A percentile compares a stretch with the other conserved stretches of the same genome.
These are phyloP conservation scores for Calonectria hongkongensis DNA, from an alignment of 2,329 filamentous ascomycete species.

Conservation along the genomic window DNA sequence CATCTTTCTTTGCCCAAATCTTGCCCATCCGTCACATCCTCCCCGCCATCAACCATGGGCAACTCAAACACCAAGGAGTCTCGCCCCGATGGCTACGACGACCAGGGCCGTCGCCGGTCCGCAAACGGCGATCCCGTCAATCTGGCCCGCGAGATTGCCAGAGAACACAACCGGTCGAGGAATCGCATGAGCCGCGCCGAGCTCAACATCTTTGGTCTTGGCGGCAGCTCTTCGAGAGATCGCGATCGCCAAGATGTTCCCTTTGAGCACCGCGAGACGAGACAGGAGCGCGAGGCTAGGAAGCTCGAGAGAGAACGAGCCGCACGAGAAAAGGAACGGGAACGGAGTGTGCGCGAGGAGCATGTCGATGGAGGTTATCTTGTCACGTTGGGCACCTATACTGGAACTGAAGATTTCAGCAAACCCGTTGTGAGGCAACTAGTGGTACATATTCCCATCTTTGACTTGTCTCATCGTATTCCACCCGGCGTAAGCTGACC, in stretches of 20 bases:
- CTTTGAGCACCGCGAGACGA: slow-evolving; percentile 86
- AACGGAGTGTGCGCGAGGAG: slow-evolving; percentile 92
- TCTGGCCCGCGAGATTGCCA: slow-evolving; percentile 50
- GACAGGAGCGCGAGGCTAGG: slow-evolving; percentile 91
- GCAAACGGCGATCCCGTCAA: slow-evolving; percentile 46
- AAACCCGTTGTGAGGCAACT: slow-evolving; percentile 91
- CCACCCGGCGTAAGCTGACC: slow-evolving; percentile 43
- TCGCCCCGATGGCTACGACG: slow-evolving; percentile 56
- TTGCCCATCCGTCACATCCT: slow-evolving; percentile 32
- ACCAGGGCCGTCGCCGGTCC: slow-evolving; percentile 49
- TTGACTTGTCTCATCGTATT: not conserved
- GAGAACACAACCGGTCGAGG: slow-evolving; percentile 49
- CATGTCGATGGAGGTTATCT: slow-evolving; percentile 95
- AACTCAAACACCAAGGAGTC: slow-evolving; percentile 65
- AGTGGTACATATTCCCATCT: slow-evolving; percentile 78
- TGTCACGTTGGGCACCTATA: slow-evolving; percentile 95
- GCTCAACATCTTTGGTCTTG: slow-evolving; percentile 67
- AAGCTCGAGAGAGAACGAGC: slow-evolving; percentile 88
- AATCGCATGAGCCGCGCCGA: slow-evolving; percentile 65
- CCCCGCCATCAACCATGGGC: slow-evolving; percentile 57
- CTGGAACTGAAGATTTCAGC: slow-evolving; percentile 93
- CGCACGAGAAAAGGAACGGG: slow-evolving; percentile 86
- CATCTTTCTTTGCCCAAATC: slow-evolving; percentile 32
- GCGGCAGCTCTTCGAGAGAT: slow-evolving; percentile 61
- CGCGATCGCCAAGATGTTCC: slow-evolving; percentile 64